Evolutionary conservation across 2,329 filamentous ascomycete species (phyloP).

Genomic region (Uncinocarpus reesii): DNA sequence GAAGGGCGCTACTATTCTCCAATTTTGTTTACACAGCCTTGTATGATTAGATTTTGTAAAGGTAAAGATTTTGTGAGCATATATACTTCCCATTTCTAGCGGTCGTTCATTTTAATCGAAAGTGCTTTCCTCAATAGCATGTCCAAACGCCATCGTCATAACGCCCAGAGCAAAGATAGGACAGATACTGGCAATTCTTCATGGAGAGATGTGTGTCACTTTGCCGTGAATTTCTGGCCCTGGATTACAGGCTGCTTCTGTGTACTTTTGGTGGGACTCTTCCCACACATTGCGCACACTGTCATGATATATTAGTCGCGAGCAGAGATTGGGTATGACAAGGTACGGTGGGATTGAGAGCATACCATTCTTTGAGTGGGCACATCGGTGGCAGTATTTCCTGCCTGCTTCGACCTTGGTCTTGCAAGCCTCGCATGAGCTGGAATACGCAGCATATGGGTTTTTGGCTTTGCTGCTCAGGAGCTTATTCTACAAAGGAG

Average conservation of each 20-base stretch:
- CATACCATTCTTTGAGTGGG: slow-evolving; percentile 52
- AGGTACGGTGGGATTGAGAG: background rate
- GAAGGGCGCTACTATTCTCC: background rate
- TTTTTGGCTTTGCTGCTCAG: slow-evolving; percentile 56
- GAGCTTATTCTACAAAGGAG: slow-evolving; percentile 46
- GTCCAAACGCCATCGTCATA: background rate
- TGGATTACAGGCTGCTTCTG: slow-evolving; percentile 45
- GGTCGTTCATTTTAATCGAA: background rate
- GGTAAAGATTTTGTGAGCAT: background rate
- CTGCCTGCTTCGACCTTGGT: slow-evolving; percentile 53
- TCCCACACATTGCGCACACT: slow-evolving; percentile 57
- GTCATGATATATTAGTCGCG: slow-evolving; percentile 12
- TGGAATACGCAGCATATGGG: slow-evolving; percentile 54
- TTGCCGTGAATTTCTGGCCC: slow-evolving; percentile 54
- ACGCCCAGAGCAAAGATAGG: too few relatives aligned
- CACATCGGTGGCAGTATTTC: slow-evolving; percentile 52
- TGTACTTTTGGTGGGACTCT: slow-evolving; percentile 39
- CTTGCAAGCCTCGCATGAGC: slow-evolving; percentile 52
- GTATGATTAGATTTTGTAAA: slow-evolving; percentile 6
- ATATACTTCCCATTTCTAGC: background rate
- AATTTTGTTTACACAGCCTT: background rate
- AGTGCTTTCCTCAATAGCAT: background rate
- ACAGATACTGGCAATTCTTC: background rate
- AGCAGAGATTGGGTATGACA: background rate
- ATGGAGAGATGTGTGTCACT: slow-evolving; percentile 31